A percentile compares a stretch with the other conserved stretches of the same genome.
Evolutionary conservation across 2,329 filamentous ascomycete genomes (phyloP).

Genomic region (Samsoniella hepiali): DNA sequence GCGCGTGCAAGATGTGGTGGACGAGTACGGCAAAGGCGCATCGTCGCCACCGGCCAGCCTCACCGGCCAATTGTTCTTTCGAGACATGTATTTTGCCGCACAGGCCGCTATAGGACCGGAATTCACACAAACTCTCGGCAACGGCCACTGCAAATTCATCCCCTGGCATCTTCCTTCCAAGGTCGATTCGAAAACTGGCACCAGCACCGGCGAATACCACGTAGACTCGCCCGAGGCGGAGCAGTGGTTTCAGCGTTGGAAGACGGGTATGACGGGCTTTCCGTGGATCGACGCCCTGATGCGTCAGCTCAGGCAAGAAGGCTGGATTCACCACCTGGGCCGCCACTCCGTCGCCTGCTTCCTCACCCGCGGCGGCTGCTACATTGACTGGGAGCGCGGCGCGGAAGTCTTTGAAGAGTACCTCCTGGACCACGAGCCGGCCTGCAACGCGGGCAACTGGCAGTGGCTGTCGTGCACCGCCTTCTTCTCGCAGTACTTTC

Average conservation of each 20-base stretch:
- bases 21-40: slow-evolving; percentile 52
- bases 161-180: slow-evolving; percentile 74
- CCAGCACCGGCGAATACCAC: slow-evolving; percentile 58
- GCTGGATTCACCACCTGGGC: slow-evolving; percentile 78
- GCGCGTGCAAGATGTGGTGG: slow-evolving; percentile 61
- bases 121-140: slow-evolving; percentile 64
- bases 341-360: slow-evolving; percentile 78
- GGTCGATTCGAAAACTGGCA: slow-evolving; percentile 40
- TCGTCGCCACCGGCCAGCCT: slow-evolving; percentile 66
- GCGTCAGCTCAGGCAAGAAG: slow-evolving; percentile 67
- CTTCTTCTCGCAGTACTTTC: slow-evolving; percentile 70
- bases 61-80: slow-evolving; percentile 70
- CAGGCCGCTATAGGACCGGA: slow-evolving; percentile 63
- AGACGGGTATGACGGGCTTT: slow-evolving; percentile 66
- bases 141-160: slow-evolving; percentile 67
- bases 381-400: slow-evolving; percentile 75
- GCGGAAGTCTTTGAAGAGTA: slow-evolving; percentile 75
- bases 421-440: slow-evolving; percentile 70
- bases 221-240: slow-evolving; percentile 63
- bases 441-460: slow-evolving; percentile 74
- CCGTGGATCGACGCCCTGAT: slow-evolving; percentile 80
- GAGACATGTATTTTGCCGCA: slow-evolving; percentile 81
- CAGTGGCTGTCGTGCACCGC: slow-evolving; percentile 75
- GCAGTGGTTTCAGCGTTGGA: slow-evolving; percentile 66
- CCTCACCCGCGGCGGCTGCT: slow-evolving; percentile 74